A percentile compares a stretch with the other conserved stretches of the same genome.
These are phyloP conservation scores for Porphyridium purpureum DNA, from an alignment of 23 red algal species.

Conservation along the genomic window DNA sequence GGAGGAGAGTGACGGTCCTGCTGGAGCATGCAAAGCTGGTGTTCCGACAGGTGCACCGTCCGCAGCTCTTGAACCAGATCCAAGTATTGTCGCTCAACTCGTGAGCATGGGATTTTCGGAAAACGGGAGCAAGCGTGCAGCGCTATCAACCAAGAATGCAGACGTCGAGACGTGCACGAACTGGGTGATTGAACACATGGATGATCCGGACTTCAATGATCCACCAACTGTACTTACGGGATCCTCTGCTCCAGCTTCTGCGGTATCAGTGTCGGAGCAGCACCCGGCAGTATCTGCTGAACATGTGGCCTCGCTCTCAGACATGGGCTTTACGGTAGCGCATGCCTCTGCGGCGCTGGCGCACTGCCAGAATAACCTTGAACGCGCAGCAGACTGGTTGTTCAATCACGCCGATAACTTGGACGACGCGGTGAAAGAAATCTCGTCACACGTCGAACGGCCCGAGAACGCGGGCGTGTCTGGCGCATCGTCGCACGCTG, in stretches of 20 bases:
- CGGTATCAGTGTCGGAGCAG: not conserved
- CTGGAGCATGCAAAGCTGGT: slow-evolving; percentile 1
- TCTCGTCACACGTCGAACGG: not conserved
- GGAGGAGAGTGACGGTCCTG: slow-evolving; percentile 8
- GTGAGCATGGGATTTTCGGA: slow-evolving; percentile 66
- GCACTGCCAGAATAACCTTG: slow-evolving; percentile 22
- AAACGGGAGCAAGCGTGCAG: slow-evolving; percentile 53
- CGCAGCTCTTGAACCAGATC: slow-evolving; percentile 13
- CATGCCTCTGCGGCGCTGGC: slow-evolving; percentile 48
- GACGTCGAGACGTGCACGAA: slow-evolving; percentile 52
- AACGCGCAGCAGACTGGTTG: slow-evolving; percentile 86
- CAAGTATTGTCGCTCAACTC: slow-evolving; percentile 32
- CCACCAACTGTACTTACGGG: slow-evolving; percentile 1
- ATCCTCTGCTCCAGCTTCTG: not conserved
- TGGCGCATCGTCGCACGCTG: not conserved
- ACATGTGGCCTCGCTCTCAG: slow-evolving; percentile 10
- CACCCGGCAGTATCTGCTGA: slow-evolving; percentile 1
- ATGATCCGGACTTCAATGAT: slow-evolving; percentile 66
- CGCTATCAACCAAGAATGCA: slow-evolving; percentile 32
- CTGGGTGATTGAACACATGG: slow-evolving; percentile 63
- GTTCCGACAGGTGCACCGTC: slow-evolving; percentile 3
- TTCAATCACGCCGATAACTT: slow-evolving; percentile 41
- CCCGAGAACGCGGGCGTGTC: not conserved
- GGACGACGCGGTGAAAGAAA: slow-evolving; percentile 5
- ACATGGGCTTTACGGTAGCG: slow-evolving; percentile 64